A percentile compares a stretch with the other conserved stretches of the same genome.
These are phyloP conservation scores for Phlebiopsis flavidoalba DNA, from an alignment of 768 basidiomycete genomes.

Conservation along the genomic window DNA sequence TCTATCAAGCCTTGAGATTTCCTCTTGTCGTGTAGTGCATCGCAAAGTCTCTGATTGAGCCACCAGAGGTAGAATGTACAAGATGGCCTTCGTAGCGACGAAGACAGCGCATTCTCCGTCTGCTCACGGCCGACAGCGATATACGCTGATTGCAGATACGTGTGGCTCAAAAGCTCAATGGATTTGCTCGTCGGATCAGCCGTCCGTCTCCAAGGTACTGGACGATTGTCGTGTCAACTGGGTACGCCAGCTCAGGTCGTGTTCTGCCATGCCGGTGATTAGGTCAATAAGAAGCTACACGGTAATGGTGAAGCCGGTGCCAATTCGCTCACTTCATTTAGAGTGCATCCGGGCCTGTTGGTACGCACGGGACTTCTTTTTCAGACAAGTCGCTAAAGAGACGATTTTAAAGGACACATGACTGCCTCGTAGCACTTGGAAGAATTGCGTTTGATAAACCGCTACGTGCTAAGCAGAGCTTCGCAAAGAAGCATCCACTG, in stretches of 20 bases:
- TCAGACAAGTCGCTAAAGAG: neutral
- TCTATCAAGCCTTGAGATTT: neutral
- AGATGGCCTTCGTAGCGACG: neutral
- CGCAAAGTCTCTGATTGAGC: neutral
- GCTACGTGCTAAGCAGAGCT: neutral
- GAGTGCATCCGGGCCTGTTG: neutral
- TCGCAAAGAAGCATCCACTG: neutral
- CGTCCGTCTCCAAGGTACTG: neutral
- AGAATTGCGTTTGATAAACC: neutral
- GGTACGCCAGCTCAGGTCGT: neutral
- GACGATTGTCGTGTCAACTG: neutral
- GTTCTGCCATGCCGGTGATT: neutral
- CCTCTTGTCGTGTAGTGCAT: neutral
- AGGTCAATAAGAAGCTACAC: neutral
- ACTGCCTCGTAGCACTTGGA: neutral
- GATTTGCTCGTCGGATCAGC: neutral
- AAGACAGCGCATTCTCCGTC: neutral
- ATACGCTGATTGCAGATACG: neutral
- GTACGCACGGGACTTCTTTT: neutral
- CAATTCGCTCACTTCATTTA: neutral
- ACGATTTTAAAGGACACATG: neutral
- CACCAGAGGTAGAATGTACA: neutral
- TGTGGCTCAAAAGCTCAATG: neutral
- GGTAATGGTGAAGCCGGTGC: neutral
- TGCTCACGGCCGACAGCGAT: neutral